These are phyloP conservation scores for Diaporthe sp. DNA, from an alignment of 2,329 filamentous ascomycete genomes.

Conservation along the genomic window DNA sequence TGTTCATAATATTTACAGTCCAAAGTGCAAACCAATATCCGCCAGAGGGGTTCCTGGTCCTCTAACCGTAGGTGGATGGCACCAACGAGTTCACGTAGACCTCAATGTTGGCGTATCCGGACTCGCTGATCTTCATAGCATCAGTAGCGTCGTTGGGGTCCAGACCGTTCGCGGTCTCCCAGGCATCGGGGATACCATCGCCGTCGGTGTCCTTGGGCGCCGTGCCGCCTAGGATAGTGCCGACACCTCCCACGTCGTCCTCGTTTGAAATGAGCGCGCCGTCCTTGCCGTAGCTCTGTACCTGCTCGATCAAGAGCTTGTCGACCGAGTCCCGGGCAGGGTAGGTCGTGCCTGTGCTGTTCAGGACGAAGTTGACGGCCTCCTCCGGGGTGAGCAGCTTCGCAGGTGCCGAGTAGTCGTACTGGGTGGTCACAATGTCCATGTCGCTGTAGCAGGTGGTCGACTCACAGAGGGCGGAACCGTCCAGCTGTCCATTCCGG, in stretches of 20 bases:
- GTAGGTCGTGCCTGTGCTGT: constrained; percentile 55
- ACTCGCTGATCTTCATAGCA: constrained; percentile 55
- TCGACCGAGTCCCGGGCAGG: constrained; percentile 59
- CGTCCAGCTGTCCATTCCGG: constrained; percentile 62
- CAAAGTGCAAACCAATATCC: neutral
- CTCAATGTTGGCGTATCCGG: constrained; percentile 61
- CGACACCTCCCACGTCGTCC: constrained; percentile 55
- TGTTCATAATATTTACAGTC: constrained; percentile 5
- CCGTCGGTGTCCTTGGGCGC: constrained; percentile 58
- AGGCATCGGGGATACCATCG: constrained; percentile 64
- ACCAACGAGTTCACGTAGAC: constrained; percentile 64
- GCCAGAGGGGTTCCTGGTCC: neutral
- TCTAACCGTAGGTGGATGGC: constrained; percentile 1
- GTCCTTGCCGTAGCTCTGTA: constrained; percentile 58
- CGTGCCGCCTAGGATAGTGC: constrained; percentile 53
- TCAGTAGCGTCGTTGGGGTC: constrained; percentile 54
- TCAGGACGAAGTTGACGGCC: constrained; percentile 55
- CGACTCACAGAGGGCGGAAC: constrained; percentile 56
- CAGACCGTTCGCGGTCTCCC: constrained; percentile 58
- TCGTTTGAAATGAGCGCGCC: constrained; percentile 62
- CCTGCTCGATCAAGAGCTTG: constrained; percentile 54
- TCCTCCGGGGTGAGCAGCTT: constrained; percentile 54
- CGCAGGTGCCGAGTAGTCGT: constrained; percentile 57
- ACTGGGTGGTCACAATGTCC: constrained; percentile 54
- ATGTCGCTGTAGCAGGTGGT: constrained; percentile 61